Conservation (phyloP, 176 grass and related monocot genomes). For the Ampelocalamus luodianensis region DNA sequence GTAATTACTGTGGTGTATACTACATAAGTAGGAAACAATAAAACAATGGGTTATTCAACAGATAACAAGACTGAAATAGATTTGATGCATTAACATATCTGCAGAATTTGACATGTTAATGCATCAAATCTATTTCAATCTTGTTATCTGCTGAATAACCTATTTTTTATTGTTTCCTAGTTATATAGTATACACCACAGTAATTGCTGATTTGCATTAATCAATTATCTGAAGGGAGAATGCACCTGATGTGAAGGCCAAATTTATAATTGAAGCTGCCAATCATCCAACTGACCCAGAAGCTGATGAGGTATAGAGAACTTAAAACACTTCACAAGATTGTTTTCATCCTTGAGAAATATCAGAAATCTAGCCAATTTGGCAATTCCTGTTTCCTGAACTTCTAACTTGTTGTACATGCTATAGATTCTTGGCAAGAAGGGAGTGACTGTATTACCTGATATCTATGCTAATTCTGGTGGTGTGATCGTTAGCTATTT, state of each 20-base stretch:
- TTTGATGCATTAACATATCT: constrained; percentile 7
- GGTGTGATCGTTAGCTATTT: constrained; percentile 98
- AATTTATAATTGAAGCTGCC: constrained; percentile 93
- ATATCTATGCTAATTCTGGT: constrained; percentile 95
- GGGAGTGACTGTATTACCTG: constrained; percentile 80
- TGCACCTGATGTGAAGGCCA: constrained; percentile 87
- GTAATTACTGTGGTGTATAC: too few relatives aligned
- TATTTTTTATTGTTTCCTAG: too few relatives aligned
- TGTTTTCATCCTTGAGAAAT: not conserved
- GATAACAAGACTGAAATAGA: too few relatives aligned
- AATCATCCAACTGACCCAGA: constrained; percentile 98
- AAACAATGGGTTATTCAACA: too few relatives aligned
- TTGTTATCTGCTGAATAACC: too few relatives aligned
- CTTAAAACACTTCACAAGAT: not conserved
- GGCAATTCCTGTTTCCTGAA: not conserved
- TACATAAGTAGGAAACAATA: too few relatives aligned
- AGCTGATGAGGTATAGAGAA: constrained; percentile 76
- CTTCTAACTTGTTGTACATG: constrained; percentile 15
- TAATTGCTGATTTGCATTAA: too few relatives aligned
- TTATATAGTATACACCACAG: too few relatives aligned
- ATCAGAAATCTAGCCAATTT: constrained; percentile 6
- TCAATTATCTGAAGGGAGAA: constrained; percentile 65
- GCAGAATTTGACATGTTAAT: too few relatives aligned
- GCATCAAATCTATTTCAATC: too few relatives aligned
- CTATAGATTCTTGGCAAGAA: constrained; percentile 86